These are phyloP conservation scores for Tolypocladium album DNA, from an alignment of 2,329 filamentous ascomycete genomes.

Conservation along the genomic window DNA sequence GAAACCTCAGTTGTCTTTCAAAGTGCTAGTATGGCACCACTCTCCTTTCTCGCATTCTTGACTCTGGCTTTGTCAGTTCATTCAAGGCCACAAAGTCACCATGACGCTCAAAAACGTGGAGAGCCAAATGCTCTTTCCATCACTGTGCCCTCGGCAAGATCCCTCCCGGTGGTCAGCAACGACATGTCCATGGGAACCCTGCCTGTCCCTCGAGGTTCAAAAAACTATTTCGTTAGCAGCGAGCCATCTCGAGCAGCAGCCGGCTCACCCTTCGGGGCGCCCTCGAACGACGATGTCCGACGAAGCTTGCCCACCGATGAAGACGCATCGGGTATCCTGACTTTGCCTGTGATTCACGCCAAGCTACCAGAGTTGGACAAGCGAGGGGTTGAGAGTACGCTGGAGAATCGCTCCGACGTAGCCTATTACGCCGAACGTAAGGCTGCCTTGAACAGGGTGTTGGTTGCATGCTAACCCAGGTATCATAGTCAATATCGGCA, in stretches of 20 bases:
- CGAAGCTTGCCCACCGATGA: constrained; percentile 1
- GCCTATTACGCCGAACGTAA: constrained; percentile 41
- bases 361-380: constrained; percentile 22
- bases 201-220: constrained; percentile 3
- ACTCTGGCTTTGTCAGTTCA: constrained; percentile 3
- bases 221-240: background rate
- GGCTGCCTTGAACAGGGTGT: constrained; percentile 2
- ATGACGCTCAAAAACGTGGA: constrained; percentile 2
- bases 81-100: constrained; percentile 5
- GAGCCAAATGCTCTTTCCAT: constrained; percentile 2
- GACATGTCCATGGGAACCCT: constrained; percentile 3
- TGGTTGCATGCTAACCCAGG: background rate
- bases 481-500: constrained; percentile 34
- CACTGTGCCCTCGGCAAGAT: background rate
- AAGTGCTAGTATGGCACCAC: constrained; percentile 3
- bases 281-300: background rate
- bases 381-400: constrained; percentile 30
- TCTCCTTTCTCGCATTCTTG: constrained; percentile 2
- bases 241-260: background rate
- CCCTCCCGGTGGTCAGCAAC: background rate
- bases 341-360: constrained; percentile 19
- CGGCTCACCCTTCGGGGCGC: background rate
- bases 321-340: constrained; percentile 10
- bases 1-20: background rate
- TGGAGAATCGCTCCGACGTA: constrained; percentile 41